Evolutionary conservation across 148 eudicot species (phyloP), one percentile per base, ranked within the genome.

Genomic region (Camellia granthamiana): DNA sequence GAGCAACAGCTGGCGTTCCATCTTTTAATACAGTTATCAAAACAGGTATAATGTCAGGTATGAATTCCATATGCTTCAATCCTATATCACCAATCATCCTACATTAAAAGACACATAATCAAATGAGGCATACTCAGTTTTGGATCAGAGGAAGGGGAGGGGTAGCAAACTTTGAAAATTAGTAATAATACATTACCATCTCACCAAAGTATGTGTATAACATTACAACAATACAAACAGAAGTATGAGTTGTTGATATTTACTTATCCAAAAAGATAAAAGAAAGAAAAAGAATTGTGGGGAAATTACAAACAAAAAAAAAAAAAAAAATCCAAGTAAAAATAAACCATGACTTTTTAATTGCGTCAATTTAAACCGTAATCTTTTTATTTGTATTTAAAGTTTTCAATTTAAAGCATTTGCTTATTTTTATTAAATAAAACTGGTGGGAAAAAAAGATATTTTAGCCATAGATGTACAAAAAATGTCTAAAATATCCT

Each of bases 1-100:
- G 89, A 84, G 95, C 93, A 64, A 96, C 99, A 75, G 99, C 95
- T 49, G 99, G 98, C 30, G 94, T 89, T 76, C 83, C 97, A 85
- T 96, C 99, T 77, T 90, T 89, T 80, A 91, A 84, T 44, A 85
- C 84, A 79, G 74, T 77, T 70, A 89, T 81, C 80, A 93, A 54
- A 70, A 88, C 85, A 65, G 98, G 98, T 72, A 92, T 78, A 69
- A 91, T 91, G 76, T 90, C 90, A 77, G 97, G 92, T 41, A 92
- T 82, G 68, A 92, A 87, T 83, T 93, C 92, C 76, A 83, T 49
- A 83, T 92, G 90, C 83, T 86, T 90, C 88, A 91, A 82, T 74
- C 92, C 99, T 75, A 93, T 82, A 76, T 88, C 91, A 85, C 94
- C 95, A 83, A 92, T 68, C 76, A 94, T 86, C 95, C 99, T 96